Evolutionary conservation across 1,139 yeast genomes (phyloP), one percentile per base, ranked within the genome.

Genomic region (Scheffersomyces parashehatae): DNA sequence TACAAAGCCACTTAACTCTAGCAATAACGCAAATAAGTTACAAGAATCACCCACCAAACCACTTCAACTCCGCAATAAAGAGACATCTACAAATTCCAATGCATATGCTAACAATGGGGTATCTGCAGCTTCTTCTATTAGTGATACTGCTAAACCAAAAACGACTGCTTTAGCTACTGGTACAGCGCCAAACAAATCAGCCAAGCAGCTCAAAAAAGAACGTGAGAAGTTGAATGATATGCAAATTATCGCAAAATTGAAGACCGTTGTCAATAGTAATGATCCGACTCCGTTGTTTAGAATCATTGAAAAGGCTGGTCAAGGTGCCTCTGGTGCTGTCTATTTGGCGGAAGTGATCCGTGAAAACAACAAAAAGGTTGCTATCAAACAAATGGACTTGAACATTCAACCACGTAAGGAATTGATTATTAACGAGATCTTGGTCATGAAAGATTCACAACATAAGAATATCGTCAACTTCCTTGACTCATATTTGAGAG

Each of bases 251-350:
- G 84, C 87, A 36, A 88, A 87, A 60, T 75, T 95, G 55, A 81
- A 86, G 51, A 82, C 89, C 3, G 97, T 91, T 28, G 97, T 95
- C 3, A 83, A 85, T 51, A 80, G 79, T 51, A 77, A 81, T 38
- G 96, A 93, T 65, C 99, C 99, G 12, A 76, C 88, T 5, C 86
- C 90, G 29, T 77, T 83, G 46, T 95, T 89, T 68, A 87, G 85
- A 59, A 88, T 89, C 68, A 78, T 93, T 55, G 95, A 88, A 64
- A 90, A 90, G 60, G 96, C 97, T 3, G 99, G 99, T n/a, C 99
- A 95, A 69, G 99, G 99, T 57, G 99, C 99, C 0, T 83, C 93
- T 49, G 99, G 99, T 13, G 87, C 93, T 1, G 99, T 95, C 16
- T 95, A 88, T 59, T 77, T 93, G 43, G 99, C 98, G 0, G 82